Evolutionary conservation across 345 rosid genomes (phyloP).

Genomic region (Viola odorata): DNA sequence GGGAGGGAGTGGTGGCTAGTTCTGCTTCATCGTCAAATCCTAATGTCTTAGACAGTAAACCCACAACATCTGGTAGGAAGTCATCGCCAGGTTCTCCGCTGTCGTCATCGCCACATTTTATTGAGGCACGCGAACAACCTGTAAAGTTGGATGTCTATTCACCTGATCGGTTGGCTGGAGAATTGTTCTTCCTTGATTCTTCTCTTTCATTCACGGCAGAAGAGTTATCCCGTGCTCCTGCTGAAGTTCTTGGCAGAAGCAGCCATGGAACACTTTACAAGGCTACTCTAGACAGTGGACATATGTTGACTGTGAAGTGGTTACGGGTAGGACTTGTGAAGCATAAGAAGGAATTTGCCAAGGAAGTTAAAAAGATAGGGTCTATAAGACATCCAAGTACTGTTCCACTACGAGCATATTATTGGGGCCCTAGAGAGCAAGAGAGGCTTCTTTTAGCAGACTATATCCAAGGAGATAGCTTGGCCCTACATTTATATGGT

Average conservation of each 20-base stretch:
- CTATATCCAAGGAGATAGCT: conserved; percentile 82
- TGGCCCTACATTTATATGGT: conserved; percentile 92
- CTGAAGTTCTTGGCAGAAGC: conserved; percentile 97
- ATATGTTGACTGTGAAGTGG: conserved; percentile 92
- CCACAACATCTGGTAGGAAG: conserved; percentile 58
- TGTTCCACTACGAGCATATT: conserved; percentile 79
- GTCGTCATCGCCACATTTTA: conserved; percentile 69
- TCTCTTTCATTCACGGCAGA: conserved; percentile 78
- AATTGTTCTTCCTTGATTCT: conserved; percentile 69
- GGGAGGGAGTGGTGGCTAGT: conserved; percentile 26
- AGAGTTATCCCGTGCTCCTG: conserved; percentile 95
- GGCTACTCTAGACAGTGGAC: conserved; percentile 78
- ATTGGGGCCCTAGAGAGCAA: conserved; percentile 95
- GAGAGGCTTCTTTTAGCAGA: conserved; percentile 89
- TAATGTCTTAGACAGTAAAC: conserved; percentile 51
- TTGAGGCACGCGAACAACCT: conserved; percentile 54
- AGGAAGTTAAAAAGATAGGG: conserved; percentile 80
- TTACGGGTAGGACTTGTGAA: conserved; percentile 86
- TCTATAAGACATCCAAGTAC: conserved; percentile 65
- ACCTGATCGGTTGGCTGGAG: conserved; percentile 93
- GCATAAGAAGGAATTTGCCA: conserved; percentile 83
- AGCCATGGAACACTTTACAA: conserved; percentile 91
- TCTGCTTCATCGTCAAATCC: conserved; percentile 46
- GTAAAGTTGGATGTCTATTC: conserved; percentile 78
- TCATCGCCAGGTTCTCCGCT: conserved; percentile 76